Evolutionary conservation across 305 asterid genomes (phyloP).

Genomic region (Fraxinus baroniana): DNA sequence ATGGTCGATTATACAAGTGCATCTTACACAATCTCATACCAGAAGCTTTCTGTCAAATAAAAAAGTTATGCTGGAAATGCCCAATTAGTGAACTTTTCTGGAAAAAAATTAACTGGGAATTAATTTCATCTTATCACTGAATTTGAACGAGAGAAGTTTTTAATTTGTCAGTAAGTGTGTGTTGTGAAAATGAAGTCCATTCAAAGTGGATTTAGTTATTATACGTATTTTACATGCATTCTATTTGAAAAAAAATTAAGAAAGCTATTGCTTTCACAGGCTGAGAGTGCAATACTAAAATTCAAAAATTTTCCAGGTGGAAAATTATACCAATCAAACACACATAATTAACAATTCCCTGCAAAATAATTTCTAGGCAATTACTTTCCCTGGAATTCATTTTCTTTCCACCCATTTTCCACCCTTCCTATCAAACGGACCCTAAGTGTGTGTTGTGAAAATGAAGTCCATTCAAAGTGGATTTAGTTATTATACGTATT

Average conservation of each 20-base stretch:
- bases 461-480: background rate
- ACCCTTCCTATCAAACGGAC: too few relatives aligned
- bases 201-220: background rate
- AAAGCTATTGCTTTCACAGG: slow-evolving; percentile 43
- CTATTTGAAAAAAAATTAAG: background rate
- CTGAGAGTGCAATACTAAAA: slow-evolving; percentile 87
- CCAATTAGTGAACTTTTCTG: background rate
- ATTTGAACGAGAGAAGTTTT: background rate
- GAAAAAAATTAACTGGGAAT: background rate
- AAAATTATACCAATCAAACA: too few relatives aligned
- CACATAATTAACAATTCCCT: too few relatives aligned
- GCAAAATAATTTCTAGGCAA: too few relatives aligned
- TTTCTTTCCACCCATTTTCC: too few relatives aligned
- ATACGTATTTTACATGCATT: background rate
- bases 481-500: background rate
- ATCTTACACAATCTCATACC: background rate
- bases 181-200: background rate
- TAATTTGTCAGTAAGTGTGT: background rate
- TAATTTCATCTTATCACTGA: background rate
- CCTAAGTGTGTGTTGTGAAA: background rate
- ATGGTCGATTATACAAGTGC: background rate
- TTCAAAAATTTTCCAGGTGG: too few relatives aligned
- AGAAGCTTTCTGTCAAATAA: background rate
- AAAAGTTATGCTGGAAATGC: background rate
- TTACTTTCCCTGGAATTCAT: too few relatives aligned